phyloP scores from a whole-genome alignment of 2,329 filamentous ascomycete species.

The Fusarium sp. region DNA sequence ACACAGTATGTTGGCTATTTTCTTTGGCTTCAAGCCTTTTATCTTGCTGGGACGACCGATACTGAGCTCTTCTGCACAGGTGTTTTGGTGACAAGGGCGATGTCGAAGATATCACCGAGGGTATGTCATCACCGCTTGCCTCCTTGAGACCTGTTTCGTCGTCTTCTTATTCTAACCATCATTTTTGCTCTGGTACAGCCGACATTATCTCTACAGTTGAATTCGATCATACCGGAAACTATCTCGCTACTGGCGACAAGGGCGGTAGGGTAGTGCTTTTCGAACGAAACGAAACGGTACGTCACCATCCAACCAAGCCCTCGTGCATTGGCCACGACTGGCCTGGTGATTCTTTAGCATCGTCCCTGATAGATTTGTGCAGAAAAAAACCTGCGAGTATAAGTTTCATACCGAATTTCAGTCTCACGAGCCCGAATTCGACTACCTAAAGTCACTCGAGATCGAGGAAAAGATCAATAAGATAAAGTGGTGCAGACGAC shows the following conservation, averaged over 20 bases:
- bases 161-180: slow-evolving; percentile 38
- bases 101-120: slow-evolving; percentile 98
- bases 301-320: slow-evolving; percentile 46
- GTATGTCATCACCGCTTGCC: slow-evolving; percentile 59
- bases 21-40: slow-evolving; percentile 2
- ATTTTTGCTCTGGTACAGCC: slow-evolving; percentile 61
- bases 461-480: slow-evolving; percentile 99
- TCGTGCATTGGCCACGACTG: neutral
- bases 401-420: slow-evolving; percentile 99
- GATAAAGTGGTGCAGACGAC: slow-evolving; percentile 99
- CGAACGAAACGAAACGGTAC: slow-evolving; percentile 94
- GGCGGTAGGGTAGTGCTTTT: slow-evolving; percentile 87
- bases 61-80: slow-evolving; percentile 61
- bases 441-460: slow-evolving; percentile 98
- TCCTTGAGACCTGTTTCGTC: slow-evolving; percentile 25
- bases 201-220: slow-evolving; percentile 94
- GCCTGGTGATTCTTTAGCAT: slow-evolving; percentile 1
- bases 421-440: slow-evolving; percentile 99
- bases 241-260: slow-evolving; percentile 90
- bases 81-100: slow-evolving; percentile 99
- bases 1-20: slow-evolving; percentile 80
- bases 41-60: slow-evolving; percentile 18
- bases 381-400: slow-evolving; percentile 99
- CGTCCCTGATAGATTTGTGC: slow-evolving; percentile 35
- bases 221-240: slow-evolving; percentile 91